Evolutionary conservation across 2,329 filamentous ascomycete species (phyloP), one percentile per base, ranked within the genome.

Genomic region (Calonectria pauciramosa): DNA sequence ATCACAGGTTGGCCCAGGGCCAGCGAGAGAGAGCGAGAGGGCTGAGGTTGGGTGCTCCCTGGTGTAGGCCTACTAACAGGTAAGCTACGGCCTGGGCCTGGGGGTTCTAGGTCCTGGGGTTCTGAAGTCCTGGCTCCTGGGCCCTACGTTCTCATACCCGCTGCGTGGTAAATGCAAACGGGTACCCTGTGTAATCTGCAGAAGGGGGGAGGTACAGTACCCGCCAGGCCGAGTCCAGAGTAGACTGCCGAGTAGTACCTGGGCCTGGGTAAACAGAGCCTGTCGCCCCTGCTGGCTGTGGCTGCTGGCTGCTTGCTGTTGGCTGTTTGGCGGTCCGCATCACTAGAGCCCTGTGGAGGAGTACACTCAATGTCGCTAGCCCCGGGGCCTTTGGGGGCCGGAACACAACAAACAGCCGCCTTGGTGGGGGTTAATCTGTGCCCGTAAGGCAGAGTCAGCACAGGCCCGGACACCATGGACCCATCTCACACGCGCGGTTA

Each of bases 1-100:
- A 73, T 73, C 67, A 73, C 71, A 70, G 59, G 67, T 60, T 54
- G 59, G 71, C 47, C 71, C 65, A 65, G 71, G 71, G 71, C 54
- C 38, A 47, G 66, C 18, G 13, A 63, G 52, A 59, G 11, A 44
- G 28, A 66, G 38, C 28, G 63, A 63, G 59, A 68, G 71, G 65
- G 71, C 65, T 72, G 71, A 72, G 60, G 60, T 68, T 54, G 51
- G 68, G 49, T 66, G 60, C 56, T 49, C 28, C 26, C 47, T 38
- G 34, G 49, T 68, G 52, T 68, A 68, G 60, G 70, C 54, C 70
- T 68, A 60, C 36, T 51, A 47, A 18, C 11, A 28, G 38, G n/a
- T 38, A 63, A 63, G 56, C 56, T 63, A 23, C 56, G 13, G n/a
- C n/a, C 54, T 54, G 34, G 36, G 56, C 56, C 56, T 63, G 32